Evolutionary conservation across 305 asterid species (phyloP).

Genomic region (Fraxinus paxiana): DNA sequence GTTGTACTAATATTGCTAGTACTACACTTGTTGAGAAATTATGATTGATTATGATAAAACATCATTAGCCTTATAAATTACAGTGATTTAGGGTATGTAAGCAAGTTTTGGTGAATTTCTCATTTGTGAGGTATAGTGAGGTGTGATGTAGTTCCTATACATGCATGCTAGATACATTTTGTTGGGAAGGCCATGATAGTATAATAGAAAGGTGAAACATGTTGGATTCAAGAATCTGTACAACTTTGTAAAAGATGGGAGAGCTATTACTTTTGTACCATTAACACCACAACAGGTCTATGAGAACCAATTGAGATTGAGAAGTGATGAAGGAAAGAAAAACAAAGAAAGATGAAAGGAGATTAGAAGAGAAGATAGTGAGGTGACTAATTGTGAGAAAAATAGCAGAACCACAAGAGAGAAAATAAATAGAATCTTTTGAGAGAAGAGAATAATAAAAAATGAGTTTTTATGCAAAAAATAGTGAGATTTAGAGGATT

Average conservation of each 20-base stretch:
- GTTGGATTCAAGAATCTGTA: background rate
- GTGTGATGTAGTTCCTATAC: background rate
- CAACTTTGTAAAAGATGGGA: no score
- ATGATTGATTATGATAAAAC: background rate
- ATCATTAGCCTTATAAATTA: no score
- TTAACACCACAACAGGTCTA: no score
- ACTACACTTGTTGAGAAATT: background rate
- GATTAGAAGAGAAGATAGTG: background rate
- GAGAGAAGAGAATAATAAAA: no score
- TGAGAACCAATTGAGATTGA: no score
- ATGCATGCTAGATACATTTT: no score
- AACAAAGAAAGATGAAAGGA: no score
- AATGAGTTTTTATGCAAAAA: background rate
- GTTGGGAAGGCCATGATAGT: background rate
- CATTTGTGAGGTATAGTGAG: background rate
- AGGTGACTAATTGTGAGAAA: background rate
- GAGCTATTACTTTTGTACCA: no score
- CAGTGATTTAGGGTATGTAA: background rate
- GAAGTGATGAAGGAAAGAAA: background rate
- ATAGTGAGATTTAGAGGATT: background rate
- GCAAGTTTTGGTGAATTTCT: background rate
- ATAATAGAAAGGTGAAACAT: background rate
- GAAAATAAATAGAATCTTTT: background rate
- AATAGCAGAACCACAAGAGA: background rate
- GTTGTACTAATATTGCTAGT: background rate